A percentile compares a stretch with the other conserved stretches of the same genome.
Evolutionary conservation across 2,329 filamentous ascomycete genomes (phyloP).

Genomic region (Exserohilum rostratum): DNA sequence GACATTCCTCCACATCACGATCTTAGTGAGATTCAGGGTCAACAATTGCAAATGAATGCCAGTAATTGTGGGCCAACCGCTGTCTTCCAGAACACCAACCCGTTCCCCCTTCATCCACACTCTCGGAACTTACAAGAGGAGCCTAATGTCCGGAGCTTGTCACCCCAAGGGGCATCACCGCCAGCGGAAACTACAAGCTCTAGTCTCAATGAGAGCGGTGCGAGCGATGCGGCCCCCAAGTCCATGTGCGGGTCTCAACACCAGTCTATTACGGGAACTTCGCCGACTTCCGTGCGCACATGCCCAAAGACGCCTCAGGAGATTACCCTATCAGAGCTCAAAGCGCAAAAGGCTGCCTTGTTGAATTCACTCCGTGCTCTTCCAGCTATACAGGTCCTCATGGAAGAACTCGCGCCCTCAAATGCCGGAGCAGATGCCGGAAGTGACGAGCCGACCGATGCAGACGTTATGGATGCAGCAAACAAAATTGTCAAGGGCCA

Average conservation of each 20-base stretch:
- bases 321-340: conserved; percentile 55
- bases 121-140: not conserved
- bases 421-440: conserved; percentile 14
- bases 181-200: not conserved
- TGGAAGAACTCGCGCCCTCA: conserved; percentile 36
- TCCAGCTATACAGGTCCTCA: conserved; percentile 42
- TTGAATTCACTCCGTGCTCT: conserved; percentile 39
- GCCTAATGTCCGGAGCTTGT: not conserved
- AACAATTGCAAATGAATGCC: not conserved
- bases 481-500: conserved; percentile 64
- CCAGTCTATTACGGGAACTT: not conserved
- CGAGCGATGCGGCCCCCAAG: not conserved
- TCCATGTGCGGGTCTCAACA: not conserved
- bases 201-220: not conserved
- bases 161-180: not conserved
- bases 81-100: not conserved
- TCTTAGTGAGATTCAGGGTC: not conserved
- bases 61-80: not conserved
- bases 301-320: conserved; percentile 50
- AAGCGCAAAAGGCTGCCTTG: conserved; percentile 49
- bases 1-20: not conserved
- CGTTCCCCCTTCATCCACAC: not conserved
- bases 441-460: conserved; percentile 35
- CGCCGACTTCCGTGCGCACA: not conserved
- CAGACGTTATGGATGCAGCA: conserved; percentile 51